phyloP scores from a whole-genome alignment of 495 filamentous ascomycete species.

The Neurospora sp. region DNA sequence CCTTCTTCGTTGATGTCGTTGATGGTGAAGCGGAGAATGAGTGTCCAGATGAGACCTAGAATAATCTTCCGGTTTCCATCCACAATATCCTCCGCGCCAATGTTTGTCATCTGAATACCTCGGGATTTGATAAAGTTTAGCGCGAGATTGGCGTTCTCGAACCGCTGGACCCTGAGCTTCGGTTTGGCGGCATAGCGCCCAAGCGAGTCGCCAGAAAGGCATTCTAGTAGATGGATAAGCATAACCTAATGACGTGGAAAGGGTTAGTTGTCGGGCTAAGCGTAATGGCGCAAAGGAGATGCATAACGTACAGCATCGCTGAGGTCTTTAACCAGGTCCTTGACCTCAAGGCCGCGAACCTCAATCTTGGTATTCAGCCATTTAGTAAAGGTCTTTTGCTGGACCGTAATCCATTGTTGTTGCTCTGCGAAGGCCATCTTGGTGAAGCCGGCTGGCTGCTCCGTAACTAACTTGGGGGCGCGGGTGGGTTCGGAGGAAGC shows the following conservation, averaged over 20 bases:
- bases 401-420: conserved; percentile 91
- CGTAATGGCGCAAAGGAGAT: not conserved
- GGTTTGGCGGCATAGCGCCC: conserved; percentile 93
- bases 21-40: conserved; percentile 96
- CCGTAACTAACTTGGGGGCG: conserved; percentile 6
- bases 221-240: conserved; percentile 93
- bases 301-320: conserved; percentile 71
- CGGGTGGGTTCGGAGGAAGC: conserved; percentile 18
- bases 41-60: conserved; percentile 90
- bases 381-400: conserved; percentile 99
- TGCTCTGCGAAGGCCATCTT: conserved; percentile 51
- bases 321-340: conserved; percentile 77
- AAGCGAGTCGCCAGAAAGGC: conserved; percentile 84
- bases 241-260: conserved; percentile 50
- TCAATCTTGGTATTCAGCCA: conserved; percentile 96
- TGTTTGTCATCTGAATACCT: conserved; percentile 95
- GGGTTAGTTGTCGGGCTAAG: not conserved
- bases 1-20: conserved; percentile 98
- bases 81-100: conserved; percentile 95
- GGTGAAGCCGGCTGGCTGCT: conserved; percentile 5
- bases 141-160: conserved; percentile 96
- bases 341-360: conserved; percentile 60
- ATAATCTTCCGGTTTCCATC: conserved; percentile 98
- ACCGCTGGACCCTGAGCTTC: conserved; percentile 90
- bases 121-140: conserved; percentile 86